Base-by-base conservation (phyloP, 2,329 filamentous ascomycete genomes). In the Fusarium nisikadoi region DNA sequence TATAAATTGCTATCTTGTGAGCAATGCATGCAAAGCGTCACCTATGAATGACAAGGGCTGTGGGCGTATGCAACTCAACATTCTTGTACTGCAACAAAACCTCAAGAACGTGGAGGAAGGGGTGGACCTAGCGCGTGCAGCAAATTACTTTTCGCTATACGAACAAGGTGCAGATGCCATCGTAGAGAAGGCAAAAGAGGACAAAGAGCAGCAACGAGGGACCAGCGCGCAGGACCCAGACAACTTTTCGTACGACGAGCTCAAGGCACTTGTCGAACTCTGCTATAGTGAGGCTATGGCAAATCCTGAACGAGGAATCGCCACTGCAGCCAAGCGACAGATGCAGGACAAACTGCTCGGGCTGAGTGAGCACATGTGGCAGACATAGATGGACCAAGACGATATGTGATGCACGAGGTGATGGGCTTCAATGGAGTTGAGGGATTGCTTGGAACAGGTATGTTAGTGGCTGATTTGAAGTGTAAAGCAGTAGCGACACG, bases 41-140 rank as follows among this genome's bases (percentile, higher is more conserved):
- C 91, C 92, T 12, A 95, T 99, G 91, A 98, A 99, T 80, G 84
- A 83, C 41, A 89, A 92, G 75, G 96, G 96, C 45, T 93, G 92
- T 66, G 90, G 91, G n/a, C 89, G 94, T 41, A 94, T 99, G 89
- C 92, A 94, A 80, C 89, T 98, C 77, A 97, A 99, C 80, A 94
- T 98, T 53, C 87, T 98, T 29, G 96, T 99, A 43, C 85, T 99
- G 56, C 95, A 98, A 82, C 96, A 99, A 80, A 98, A 97, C 77
- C 89, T 99, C 61, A 97, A 97, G 84, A 97, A 97, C 74, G 91
- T 99, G 58, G 94, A 96, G 81, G 86, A 89, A 4, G 88, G 88
- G 13, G 91, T 93, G 6, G 86, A 88, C 62, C 84, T 95, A 33
- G 85, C 86, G 8, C 84, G 89, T 39, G 89, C 91, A 2, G 87